Evolutionary conservation across 2,329 filamentous ascomycete genomes (phyloP).

Genomic region (Paraphoma chrysanthemicola): DNA sequence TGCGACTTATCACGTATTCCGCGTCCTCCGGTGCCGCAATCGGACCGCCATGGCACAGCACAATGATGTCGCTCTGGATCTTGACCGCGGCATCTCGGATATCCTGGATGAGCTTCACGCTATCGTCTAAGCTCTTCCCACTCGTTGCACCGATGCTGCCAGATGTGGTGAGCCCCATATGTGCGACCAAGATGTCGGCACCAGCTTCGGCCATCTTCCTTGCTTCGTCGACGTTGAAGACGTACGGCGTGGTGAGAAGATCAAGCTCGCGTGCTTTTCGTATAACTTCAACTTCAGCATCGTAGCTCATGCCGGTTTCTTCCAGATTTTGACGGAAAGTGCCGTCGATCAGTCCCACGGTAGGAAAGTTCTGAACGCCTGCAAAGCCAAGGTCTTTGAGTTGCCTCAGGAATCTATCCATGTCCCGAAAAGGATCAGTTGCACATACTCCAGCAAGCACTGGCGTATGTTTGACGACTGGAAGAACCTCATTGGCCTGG

Average conservation of each 20-base stretch:
- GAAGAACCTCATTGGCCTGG: conserved; percentile 69
- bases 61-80: conserved; percentile 66
- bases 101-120: conserved; percentile 66
- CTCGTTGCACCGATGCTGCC: conserved; percentile 70
- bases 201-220: conserved; percentile 68
- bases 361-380: conserved; percentile 77
- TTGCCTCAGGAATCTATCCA: conserved; percentile 65
- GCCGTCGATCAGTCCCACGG: conserved; percentile 74
- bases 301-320: conserved; percentile 75
- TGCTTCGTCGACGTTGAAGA: conserved; percentile 69
- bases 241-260: conserved; percentile 73
- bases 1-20: conserved; percentile 65
- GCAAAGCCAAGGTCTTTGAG: conserved; percentile 69
- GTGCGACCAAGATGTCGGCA: conserved; percentile 71
- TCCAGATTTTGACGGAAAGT: conserved; percentile 72
- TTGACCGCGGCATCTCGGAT: conserved; percentile 67
- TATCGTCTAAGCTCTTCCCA: conserved; percentile 69
- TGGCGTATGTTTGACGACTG: conserved; percentile 67
- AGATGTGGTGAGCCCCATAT: conserved; percentile 71
- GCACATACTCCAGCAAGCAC: conserved; percentile 75
- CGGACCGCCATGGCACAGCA: conserved; percentile 74
- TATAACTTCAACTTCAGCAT: conserved; percentile 71
- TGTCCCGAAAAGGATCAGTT: conserved; percentile 72
- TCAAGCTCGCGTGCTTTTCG: conserved; percentile 64
- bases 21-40: conserved; percentile 71